Conservation (phyloP, 768 basidiomycete genomes). For the Tricholomella constricta region DNA sequence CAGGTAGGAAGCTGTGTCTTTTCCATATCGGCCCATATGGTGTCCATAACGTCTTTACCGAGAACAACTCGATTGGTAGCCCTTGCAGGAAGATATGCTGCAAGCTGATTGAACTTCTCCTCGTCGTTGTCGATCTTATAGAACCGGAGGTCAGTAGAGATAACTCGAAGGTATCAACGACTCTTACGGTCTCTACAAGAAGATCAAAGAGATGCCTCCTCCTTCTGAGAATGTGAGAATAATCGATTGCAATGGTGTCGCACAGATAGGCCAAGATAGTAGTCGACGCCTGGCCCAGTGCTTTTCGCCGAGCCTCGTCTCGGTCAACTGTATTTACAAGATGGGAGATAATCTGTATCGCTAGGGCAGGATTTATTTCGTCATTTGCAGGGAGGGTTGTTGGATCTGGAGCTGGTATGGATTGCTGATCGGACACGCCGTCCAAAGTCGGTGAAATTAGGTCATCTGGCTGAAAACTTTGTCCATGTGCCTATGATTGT, state of each 20-base stretch:
- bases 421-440: not conserved
- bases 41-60: constrained; percentile 29
- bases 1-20: too few species aligned
- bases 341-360: not conserved
- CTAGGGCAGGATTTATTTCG: not conserved
- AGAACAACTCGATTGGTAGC: constrained; percentile 20
- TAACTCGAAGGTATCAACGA: not conserved
- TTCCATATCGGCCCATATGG: constrained; percentile 26
- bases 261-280: not conserved
- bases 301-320: not conserved
- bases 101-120: not conserved
- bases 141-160: not conserved
- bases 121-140: constrained; percentile 1
- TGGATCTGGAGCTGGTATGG: not conserved
- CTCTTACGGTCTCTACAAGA: constrained; percentile 4
- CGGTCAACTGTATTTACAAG: not conserved
- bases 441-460: not conserved
- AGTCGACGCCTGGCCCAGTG: not conserved
- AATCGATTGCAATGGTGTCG: not conserved
- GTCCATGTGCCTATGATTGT: too few species aligned
- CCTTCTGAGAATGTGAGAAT: not conserved
- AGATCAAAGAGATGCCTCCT: constrained; percentile 4
- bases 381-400: not conserved
- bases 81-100: not conserved
- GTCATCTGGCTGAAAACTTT: not conserved